Conservation (phyloP, 495 filamentous ascomycete genomes). For the Penicillium chermesinum region DNA sequence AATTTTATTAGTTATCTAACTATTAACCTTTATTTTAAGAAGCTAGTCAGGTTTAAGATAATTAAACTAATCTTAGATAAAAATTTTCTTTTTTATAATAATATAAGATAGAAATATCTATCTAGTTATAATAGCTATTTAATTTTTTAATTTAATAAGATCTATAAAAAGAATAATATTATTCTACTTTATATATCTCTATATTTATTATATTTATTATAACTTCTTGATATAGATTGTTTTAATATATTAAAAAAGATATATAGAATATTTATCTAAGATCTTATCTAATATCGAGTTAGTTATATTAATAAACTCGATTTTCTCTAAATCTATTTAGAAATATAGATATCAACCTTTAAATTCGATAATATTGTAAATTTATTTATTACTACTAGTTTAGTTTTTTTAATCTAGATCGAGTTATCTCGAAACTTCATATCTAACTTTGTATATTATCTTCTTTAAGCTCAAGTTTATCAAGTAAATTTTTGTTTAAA, state of each 20-base stretch:
- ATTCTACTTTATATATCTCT: not conserved
- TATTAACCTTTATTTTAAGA: too few relatives aligned
- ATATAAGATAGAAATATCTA: not conserved
- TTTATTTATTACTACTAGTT: not conserved
- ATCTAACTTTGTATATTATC: not conserved
- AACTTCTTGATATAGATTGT: conserved; percentile 15
- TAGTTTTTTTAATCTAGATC: not conserved
- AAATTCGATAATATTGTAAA: not conserved
- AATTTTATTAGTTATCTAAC: not conserved
- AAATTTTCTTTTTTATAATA: not conserved
- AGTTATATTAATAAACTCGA: conserved; percentile 10
- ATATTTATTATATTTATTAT: conserved; percentile 15
- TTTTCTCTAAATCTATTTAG: not conserved
- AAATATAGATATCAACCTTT: not conserved
- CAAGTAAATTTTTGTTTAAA: not conserved
- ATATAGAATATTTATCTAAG: not conserved
- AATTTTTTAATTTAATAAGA: not conserved
- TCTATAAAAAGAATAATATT: not conserved
- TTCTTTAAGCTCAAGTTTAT: not conserved
- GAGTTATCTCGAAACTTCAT: not conserved
- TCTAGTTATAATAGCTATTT: not conserved
- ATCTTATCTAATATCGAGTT: not conserved
- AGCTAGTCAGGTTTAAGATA: not conserved
- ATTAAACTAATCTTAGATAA: not conserved
- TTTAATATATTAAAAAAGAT: not conserved